Evolutionary conservation across 2,329 filamentous ascomycete genomes (phyloP).

Genomic region (Penicillium janthinellum): DNA sequence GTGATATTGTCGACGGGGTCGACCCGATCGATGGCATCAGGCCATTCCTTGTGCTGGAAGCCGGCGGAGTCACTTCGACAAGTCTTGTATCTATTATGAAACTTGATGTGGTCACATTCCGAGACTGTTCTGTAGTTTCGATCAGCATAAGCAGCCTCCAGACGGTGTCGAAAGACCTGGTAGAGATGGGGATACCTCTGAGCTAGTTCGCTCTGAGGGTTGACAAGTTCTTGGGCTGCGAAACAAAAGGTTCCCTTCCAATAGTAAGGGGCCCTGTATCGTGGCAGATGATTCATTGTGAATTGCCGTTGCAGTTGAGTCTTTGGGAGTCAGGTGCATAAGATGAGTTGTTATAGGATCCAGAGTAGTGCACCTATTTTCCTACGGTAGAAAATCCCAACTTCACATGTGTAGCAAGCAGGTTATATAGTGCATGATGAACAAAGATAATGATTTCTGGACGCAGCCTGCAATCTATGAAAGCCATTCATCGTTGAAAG

Average conservation of each 20-base stretch:
- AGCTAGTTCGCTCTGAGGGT: constrained; percentile 13
- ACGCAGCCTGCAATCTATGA: neutral
- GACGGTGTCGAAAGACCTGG: constrained; percentile 10
- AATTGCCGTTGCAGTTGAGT: neutral
- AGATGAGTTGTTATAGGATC: neutral
- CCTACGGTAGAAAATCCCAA: neutral
- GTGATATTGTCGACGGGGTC: constrained; percentile 1
- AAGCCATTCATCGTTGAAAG: neutral
- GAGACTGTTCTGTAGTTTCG: constrained; percentile 15
- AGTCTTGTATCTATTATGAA: constrained; percentile 1
- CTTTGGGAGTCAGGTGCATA: neutral
- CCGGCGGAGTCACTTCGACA: constrained; percentile 3
- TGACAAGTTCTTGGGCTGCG: constrained; percentile 6
- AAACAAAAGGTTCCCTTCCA: constrained; percentile 8
- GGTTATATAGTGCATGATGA: neutral
- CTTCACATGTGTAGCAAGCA: neutral
- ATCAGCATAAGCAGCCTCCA: constrained; percentile 8
- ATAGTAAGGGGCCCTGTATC: neutral
- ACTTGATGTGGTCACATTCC: constrained; percentile 10
- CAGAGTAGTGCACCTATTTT: no score
- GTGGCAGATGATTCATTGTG: neutral
- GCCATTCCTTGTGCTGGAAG: constrained; percentile 13
- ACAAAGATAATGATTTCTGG: neutral
- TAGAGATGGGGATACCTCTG: constrained; percentile 15
- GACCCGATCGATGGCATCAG: neutral